phyloP scores from a whole-genome alignment of 331 rosid genomes.

The Cydonia oblonga region DNA sequence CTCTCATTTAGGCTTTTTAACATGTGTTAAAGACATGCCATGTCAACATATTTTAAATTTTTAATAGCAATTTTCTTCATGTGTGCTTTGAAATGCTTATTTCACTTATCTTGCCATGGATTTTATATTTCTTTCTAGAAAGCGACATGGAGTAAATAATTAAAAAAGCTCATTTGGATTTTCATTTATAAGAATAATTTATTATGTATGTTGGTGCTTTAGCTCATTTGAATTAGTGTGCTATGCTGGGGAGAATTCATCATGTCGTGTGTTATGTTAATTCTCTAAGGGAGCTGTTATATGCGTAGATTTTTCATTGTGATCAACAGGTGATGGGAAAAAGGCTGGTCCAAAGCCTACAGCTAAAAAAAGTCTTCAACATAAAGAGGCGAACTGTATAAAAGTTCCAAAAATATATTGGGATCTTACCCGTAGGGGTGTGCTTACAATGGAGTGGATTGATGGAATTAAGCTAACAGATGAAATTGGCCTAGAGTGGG shows the following conservation, averaged over 20 bases:
- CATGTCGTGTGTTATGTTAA: not conserved
- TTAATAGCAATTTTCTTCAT: not conserved
- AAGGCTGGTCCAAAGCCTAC: constrained; percentile 18
- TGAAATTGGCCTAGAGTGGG: constrained; percentile 49
- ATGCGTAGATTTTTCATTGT: not conserved
- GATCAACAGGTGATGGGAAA: constrained; percentile 30
- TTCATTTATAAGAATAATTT: not conserved
- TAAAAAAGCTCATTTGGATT: not conserved
- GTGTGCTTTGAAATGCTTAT: not conserved
- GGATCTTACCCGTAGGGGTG: constrained; percentile 55
- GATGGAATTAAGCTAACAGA: constrained; percentile 96
- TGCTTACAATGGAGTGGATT: constrained; percentile 97
- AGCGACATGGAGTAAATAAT: too few species aligned
- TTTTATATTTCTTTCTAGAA: too few species aligned
- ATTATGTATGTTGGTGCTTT: not conserved
- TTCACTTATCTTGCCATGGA: too few species aligned
- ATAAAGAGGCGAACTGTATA: constrained; percentile 21
- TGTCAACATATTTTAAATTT: not conserved
- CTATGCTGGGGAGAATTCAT: not conserved
- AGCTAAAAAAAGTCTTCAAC: constrained; percentile 16
- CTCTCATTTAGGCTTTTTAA: not conserved
- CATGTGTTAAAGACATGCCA: not conserved
- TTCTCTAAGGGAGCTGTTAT: not conserved
- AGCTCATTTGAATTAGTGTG: not conserved
- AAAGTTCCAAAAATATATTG: constrained; percentile 95